phyloP scores from a whole-genome alignment of 176 grass and related monocot species.

The Zea luxurians region DNA sequence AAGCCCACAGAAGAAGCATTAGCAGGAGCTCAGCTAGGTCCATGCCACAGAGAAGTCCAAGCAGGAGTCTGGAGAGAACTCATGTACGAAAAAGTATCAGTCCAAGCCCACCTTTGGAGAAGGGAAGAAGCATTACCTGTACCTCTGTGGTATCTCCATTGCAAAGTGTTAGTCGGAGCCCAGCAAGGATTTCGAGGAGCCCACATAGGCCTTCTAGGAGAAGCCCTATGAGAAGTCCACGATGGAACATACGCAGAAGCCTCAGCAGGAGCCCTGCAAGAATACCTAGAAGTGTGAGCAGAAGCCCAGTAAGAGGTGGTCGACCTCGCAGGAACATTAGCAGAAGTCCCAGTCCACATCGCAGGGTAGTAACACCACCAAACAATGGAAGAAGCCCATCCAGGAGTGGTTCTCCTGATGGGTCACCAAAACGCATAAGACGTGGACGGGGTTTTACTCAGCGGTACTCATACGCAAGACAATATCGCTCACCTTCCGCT shows the following conservation, averaged over 20 bases:
- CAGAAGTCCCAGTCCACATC: constrained; percentile 64
- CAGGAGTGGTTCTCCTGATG: constrained; percentile 78
- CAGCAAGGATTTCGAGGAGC: constrained; percentile 32
- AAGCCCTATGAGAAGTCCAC: constrained; percentile 60
- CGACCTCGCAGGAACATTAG: constrained; percentile 58
- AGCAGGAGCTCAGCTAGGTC: constrained; percentile 65
- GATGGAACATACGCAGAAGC: constrained; percentile 37
- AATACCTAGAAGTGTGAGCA: constrained; percentile 61
- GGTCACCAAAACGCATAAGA: constrained; percentile 85
- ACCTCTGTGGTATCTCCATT: constrained; percentile 32
- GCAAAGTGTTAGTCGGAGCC: constrained; percentile 24
- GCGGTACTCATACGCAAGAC: constrained; percentile 88
- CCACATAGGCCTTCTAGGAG: constrained; percentile 46
- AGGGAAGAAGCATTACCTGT: constrained; percentile 47
- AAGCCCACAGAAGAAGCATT: constrained; percentile 53
- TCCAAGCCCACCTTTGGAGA: constrained; percentile 47
- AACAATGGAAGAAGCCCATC: constrained; percentile 79
- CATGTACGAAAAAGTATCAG: constrained; percentile 45
- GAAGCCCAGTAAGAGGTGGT: constrained; percentile 62
- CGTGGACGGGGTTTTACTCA: constrained; percentile 88
- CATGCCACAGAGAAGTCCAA: constrained; percentile 53
- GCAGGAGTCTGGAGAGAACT: constrained; percentile 52
- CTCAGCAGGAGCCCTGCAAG: constrained; percentile 31
- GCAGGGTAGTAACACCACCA: constrained; percentile 61
- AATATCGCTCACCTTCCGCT: constrained; percentile 83